Conservation (phyloP, 2,329 filamentous ascomycete genomes). For the Sphaerulina vaccinii region DNA sequence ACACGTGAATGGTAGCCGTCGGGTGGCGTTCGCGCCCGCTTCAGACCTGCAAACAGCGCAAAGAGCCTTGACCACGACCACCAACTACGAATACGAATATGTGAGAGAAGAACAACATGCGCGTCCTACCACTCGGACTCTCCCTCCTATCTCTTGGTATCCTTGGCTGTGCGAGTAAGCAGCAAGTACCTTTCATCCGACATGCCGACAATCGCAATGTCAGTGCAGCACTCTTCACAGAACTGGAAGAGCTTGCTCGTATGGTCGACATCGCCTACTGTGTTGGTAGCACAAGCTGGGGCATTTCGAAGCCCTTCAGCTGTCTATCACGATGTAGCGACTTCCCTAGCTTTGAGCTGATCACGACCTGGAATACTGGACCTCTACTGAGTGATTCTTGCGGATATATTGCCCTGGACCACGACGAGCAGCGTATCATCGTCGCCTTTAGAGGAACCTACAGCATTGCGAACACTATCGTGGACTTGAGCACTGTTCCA, state of each 20-base stretch:
- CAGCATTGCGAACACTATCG: slow-evolving; percentile 84
- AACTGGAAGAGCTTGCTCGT: slow-evolving; percentile 83
- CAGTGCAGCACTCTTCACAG: slow-evolving; percentile 66
- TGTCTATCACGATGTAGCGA: slow-evolving; percentile 84
- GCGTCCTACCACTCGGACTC: neutral
- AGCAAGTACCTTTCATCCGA: slow-evolving; percentile 36
- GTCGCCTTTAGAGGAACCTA: slow-evolving; percentile 94
- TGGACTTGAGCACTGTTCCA: slow-evolving; percentile 84
- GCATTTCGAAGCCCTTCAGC: slow-evolving; percentile 76
- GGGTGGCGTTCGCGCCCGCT: neutral
- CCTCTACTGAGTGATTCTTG: slow-evolving; percentile 83
- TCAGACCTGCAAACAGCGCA: neutral
- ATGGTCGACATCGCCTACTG: slow-evolving; percentile 95
- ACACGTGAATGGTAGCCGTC: neutral
- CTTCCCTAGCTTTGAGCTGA: slow-evolving; percentile 75
- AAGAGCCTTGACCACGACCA: neutral
- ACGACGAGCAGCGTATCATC: slow-evolving; percentile 66
- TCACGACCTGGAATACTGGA: slow-evolving; percentile 88
- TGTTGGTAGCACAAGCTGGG: slow-evolving; percentile 79
- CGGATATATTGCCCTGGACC: slow-evolving; percentile 89
- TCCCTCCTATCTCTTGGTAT: slow-evolving; percentile 22
- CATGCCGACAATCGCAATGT: slow-evolving; percentile 45
- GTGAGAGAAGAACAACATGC: slow-evolving; percentile 6
- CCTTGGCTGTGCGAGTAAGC: slow-evolving; percentile 18
- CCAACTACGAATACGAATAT: neutral